A percentile compares a stretch with the other conserved stretches of the same genome.
Evolutionary conservation across 1,139 yeast genomes (phyloP).

Genomic region (Spathaspora sp.): DNA sequence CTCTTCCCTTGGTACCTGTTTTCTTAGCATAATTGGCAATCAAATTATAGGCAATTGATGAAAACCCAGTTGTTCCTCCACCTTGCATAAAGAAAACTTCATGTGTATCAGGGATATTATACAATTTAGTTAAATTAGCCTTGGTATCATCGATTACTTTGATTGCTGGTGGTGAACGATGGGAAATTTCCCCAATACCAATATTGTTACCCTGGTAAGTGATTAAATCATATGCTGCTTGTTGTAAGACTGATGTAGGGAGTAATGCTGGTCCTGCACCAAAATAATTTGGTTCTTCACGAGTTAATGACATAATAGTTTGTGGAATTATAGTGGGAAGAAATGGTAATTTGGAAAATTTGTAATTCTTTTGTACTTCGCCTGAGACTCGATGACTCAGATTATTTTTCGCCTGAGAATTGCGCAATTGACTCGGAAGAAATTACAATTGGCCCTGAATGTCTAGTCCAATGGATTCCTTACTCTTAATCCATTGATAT

Average conservation of each 20-base stretch:
- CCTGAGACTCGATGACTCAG: background rate
- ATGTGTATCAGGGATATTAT: constrained; percentile 84
- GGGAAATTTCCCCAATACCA: constrained; percentile 95
- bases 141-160: constrained; percentile 77
- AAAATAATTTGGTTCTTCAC: constrained; percentile 80
- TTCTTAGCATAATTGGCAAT: constrained; percentile 70
- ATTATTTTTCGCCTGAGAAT: background rate
- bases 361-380: background rate
- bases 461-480: constrained; percentile 1
- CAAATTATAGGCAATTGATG: constrained; percentile 81
- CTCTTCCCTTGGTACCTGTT: constrained; percentile 71
- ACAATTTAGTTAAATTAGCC: constrained; percentile 57
- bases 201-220: constrained; percentile 67
- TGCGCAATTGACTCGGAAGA: background rate
- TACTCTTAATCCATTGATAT: constrained; percentile 38
- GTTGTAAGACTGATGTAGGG: constrained; percentile 79
- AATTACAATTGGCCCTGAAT: background rate
- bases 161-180: constrained; percentile 83
- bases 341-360: background rate
- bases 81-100: constrained; percentile 95
- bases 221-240: constrained; percentile 82
- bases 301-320: constrained; percentile 18
- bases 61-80: constrained; percentile 95
- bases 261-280: constrained; percentile 98
- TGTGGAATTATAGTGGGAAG: background rate